Base-by-base conservation (phyloP, 176 grass and related monocot genomes). In the Rhynchospora pubera region DNA sequence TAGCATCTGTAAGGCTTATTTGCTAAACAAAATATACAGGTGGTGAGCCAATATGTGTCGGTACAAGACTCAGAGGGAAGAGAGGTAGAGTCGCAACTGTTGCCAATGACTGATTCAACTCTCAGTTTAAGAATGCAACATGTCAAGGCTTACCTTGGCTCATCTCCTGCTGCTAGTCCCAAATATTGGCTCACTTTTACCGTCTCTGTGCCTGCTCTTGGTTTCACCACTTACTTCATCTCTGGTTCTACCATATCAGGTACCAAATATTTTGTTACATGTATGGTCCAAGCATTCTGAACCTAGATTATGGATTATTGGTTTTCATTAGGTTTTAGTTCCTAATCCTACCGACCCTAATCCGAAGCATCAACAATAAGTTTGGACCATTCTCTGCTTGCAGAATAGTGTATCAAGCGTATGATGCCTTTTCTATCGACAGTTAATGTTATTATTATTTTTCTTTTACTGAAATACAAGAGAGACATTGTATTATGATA, bases 121-220 rank as follows among this genome's bases (percentile, higher is more conserved):
- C 51, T 88, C 57, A 43, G 89, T 65, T 73, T 94, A 89, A 83
- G 94, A 73, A 93, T 84, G 63, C 74, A 79, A 78, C 66, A 89
- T 85, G 88, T 89, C 77, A 92, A 97, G 88, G 88, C 88, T 80
- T 94, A 94, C 80, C 66, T 93, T 42, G 91, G 90, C 62, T 81
- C 72, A 42, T 85, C 34, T 24, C 78, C 90, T 59, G 74, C 28
- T 82, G 65, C 53, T 82, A 86, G 86, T 12, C 90, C 94, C 50
- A 94, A 94, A 85, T 97, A 86, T 94, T 97, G 94, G 94, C 85
- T 97, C 82, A 88, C 81, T 88, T 97, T 97, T 83, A 72, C 90
- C 24, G 94, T 88, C 67, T 94, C 92, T 59, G 62, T 89, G 66
- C 87, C 88, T 51, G 83, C 94, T 69, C 90, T 97, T 88, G 92